phyloP scores from a whole-genome alignment of 2,329 filamentous ascomycete genomes.

The Metarhizium rileyi region DNA sequence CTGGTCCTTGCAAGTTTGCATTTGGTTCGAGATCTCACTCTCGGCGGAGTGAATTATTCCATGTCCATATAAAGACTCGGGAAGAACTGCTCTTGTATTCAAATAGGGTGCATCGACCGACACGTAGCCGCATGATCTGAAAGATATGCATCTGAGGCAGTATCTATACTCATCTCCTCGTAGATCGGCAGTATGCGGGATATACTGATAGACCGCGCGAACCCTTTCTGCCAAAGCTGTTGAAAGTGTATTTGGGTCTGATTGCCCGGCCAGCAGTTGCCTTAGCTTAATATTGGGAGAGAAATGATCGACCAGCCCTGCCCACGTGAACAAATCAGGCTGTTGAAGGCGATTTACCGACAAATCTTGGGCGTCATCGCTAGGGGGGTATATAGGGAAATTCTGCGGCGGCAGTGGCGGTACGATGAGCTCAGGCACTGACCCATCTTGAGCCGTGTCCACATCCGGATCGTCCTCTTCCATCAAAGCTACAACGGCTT shows the following conservation, averaged over 20 bases:
- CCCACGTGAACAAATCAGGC: slow-evolving; percentile 28
- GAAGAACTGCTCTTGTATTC: slow-evolving; percentile 26
- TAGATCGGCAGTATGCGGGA: slow-evolving; percentile 9
- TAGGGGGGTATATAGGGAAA: background rate
- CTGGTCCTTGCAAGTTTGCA: slow-evolving; percentile 28
- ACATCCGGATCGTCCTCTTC: background rate
- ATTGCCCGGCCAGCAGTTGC: background rate
- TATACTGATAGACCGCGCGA: background rate
- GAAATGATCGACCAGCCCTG: slow-evolving; percentile 32
- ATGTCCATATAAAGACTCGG: slow-evolving; percentile 1
- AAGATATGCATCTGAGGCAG: slow-evolving; percentile 31
- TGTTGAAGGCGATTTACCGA: slow-evolving; percentile 9
- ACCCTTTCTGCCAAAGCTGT: background rate
- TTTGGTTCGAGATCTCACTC: slow-evolving; percentile 15
- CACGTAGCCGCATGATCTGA: slow-evolving; percentile 55
- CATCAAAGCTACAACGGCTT: background rate
- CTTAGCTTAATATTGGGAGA: slow-evolving; percentile 25
- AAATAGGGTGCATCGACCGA: slow-evolving; percentile 27
- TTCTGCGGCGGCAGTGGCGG: background rate
- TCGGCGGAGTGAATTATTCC: background rate
- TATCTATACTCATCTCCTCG: slow-evolving; percentile 18
- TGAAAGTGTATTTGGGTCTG: background rate
- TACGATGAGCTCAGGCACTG: background rate
- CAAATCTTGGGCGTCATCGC: background rate
- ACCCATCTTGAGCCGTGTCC: background rate